Base-by-base conservation (phyloP, 768 basidiomycete genomes). In the Amanita polypyramis region DNA sequence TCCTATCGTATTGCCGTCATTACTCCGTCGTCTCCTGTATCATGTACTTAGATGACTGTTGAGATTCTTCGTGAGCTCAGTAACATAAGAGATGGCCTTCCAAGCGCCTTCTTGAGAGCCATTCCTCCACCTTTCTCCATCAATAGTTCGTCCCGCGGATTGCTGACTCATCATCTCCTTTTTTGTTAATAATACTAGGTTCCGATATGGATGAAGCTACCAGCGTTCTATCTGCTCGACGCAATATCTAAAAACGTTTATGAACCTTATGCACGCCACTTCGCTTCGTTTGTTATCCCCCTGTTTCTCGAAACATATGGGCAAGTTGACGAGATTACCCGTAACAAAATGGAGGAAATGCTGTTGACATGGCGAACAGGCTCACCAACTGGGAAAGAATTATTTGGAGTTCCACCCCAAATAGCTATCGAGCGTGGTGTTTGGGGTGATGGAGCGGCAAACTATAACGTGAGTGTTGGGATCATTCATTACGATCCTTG, bases 341-440 rank as follows among this genome's bases (percentile, higher is more conserved):
- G 86, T 52, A 78, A 80, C 62, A 98, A 98, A 65, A 94, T 99
- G 89, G 91, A 95, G 61, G 96, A 99, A 65, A 92, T 99, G 82
- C 77, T 98, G 11, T 65, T 88, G 23, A 95, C 96, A 5, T 99
- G 96, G 96, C 76, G 93, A 34, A 85, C 80, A 19, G 92, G 90
- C 12, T 82, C 85, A 11, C 85, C 88, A 2, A 75, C 72, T 29
- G 79, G 87, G 30, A 78, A 78, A 45, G 88, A 94, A 59, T 71
- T 99, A 1, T 99, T 98, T 60, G 87, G 92, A 36, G 65, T 77
- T 23, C 76, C 77, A 2, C 76, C 87, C 15, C 93, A 97, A 61
- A 67, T 79, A 36, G 77, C 81, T 12, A 86, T 98, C 52, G 96
- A 98, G 63, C 75, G 80, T 15, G 82, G 83, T 30, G 77, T 91